Conservation (phyloP, 2,329 filamentous ascomycete genomes). For the Xylariaceae sp. region DNA sequence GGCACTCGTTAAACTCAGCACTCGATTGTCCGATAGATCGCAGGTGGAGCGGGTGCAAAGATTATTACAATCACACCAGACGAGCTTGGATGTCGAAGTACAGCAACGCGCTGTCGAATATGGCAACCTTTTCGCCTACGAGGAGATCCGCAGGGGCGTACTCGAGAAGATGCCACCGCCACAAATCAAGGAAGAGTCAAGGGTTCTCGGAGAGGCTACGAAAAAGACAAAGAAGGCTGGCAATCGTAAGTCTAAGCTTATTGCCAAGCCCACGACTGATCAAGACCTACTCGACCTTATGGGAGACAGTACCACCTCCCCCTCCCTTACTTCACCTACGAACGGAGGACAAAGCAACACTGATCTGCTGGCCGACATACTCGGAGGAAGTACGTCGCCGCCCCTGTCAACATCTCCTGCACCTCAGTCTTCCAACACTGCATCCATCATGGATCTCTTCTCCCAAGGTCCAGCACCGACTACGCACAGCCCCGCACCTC, state of each 20-base stretch:
- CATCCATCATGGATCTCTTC: constrained; percentile 91
- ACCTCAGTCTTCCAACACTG: constrained; percentile 53
- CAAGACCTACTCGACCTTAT: constrained; percentile 93
- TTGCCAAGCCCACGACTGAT: constrained; percentile 73
- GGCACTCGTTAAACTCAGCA: constrained; percentile 90
- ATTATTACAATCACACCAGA: constrained; percentile 71
- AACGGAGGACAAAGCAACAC: constrained; percentile 65
- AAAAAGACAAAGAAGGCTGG: constrained; percentile 64
- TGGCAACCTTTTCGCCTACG: constrained; percentile 85
- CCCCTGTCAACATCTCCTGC: constrained; percentile 44
- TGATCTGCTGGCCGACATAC: constrained; percentile 86
- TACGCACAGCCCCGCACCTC: constrained; percentile 43
- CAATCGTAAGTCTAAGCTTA: constrained; percentile 68
- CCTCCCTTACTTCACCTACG: constrained; percentile 49
- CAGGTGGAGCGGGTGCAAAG: constrained; percentile 83
- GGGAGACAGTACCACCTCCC: constrained; percentile 67
- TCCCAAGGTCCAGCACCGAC: constrained; percentile 38
- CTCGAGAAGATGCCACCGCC: constrained; percentile 97
- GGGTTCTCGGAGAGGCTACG: constrained; percentile 78
- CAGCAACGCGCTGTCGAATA: constrained; percentile 97
- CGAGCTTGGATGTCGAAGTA: constrained; percentile 89
- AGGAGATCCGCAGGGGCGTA: constrained; percentile 82
- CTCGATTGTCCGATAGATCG: constrained; percentile 74
- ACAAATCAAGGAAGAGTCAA: constrained; percentile 92
- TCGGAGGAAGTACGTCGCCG: constrained; percentile 60